Base-by-base conservation (phyloP, 164 flowering plant genomes). In the Berberis thunbergii region DNA sequence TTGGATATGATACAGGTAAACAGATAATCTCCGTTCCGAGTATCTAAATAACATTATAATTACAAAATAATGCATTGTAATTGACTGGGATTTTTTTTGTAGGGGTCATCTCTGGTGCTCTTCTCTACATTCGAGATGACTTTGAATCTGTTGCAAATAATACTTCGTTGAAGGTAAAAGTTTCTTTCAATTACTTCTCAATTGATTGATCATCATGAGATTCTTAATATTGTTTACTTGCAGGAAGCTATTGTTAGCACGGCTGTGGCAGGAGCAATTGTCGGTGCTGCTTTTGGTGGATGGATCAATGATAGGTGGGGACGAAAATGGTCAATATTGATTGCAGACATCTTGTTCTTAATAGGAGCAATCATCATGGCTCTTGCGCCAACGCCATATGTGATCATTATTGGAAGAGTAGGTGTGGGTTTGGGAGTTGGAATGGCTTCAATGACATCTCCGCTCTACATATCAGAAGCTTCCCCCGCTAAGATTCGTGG, bases 41-140 rank as follows among this genome's bases (percentile, higher is more conserved):
- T 8, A 54, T n/a, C 40, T 8, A 5, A 54, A 54, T 26, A 26
- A 26, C 9, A 54, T n/a, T n/a, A 54, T n/a, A 54, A 54, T 5
- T n/a, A n/a, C 1, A 38, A n/a, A 6, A 26, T 26, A 26, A 26
- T 26, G 26, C 26, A 26, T n/a, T 54, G 7, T n/a, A 8, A 54
- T 1, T 8, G 26, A 8, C 26, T 54, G 9, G 26, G 26, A 26
- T 10, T 60, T 43, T 66, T 26, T 49, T 2, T 69, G 63, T 66
- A 92, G 98, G 98, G 54, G 96, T 88, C 12, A 93, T 93, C 43
- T 90, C 97, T 41, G 98, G 98, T 44, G 98, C 98, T 7, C 75
- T 90, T 64, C 86, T 93, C 6, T 93, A 93, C 74, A 88, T 93
- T 43, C 72, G 76, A n/a, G 96, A 93, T 4, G 97, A 93, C 13